phyloP scores from a whole-genome alignment of 2,329 filamentous ascomycete genomes.

The Trichoderma atrobrunneum region DNA sequence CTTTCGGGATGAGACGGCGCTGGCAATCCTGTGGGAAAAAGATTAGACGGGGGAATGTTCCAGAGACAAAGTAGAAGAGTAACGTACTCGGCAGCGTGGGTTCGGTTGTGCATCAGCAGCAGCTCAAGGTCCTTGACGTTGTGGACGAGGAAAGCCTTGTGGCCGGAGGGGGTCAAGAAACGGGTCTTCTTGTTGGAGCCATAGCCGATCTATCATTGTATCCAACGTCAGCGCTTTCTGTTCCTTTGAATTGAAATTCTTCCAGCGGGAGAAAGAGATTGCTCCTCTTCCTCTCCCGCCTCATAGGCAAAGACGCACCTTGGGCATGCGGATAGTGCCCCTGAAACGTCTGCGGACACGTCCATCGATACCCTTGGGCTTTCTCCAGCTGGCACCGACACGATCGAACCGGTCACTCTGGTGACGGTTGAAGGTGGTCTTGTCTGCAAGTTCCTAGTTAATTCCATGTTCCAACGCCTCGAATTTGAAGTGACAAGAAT shows the following conservation, averaged over 20 bases:
- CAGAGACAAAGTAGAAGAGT: neutral
- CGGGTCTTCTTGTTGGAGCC: slow-evolving; percentile 99
- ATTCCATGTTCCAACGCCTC: slow-evolving; percentile 27
- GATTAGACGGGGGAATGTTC: neutral
- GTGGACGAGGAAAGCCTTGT: slow-evolving; percentile 99
- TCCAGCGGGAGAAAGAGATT: neutral
- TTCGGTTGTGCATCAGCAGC: slow-evolving; percentile 99
- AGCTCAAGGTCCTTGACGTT: slow-evolving; percentile 95
- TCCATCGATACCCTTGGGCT: slow-evolving; percentile 99
- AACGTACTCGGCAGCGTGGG: slow-evolving; percentile 96
- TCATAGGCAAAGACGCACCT: slow-evolving; percentile 62
- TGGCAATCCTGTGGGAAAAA: slow-evolving; percentile 71
- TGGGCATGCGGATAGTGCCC: slow-evolving; percentile 94
- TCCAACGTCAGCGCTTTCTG: slow-evolving; percentile 16
- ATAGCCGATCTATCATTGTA: slow-evolving; percentile 75
- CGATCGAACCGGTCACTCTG: slow-evolving; percentile 97
- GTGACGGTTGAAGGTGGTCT: slow-evolving; percentile 93
- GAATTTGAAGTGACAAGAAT: neutral
- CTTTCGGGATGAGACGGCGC: slow-evolving; percentile 98
- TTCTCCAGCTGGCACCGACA: slow-evolving; percentile 89
- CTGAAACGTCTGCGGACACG: slow-evolving; percentile 95
- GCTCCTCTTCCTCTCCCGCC: neutral
- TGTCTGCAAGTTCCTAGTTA: slow-evolving; percentile 60
- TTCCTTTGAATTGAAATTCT: neutral
- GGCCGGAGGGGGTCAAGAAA: slow-evolving; percentile 97